Conservation (phyloP, 2,329 filamentous ascomycete species). For the Dothideomycetidae sp. region DNA sequence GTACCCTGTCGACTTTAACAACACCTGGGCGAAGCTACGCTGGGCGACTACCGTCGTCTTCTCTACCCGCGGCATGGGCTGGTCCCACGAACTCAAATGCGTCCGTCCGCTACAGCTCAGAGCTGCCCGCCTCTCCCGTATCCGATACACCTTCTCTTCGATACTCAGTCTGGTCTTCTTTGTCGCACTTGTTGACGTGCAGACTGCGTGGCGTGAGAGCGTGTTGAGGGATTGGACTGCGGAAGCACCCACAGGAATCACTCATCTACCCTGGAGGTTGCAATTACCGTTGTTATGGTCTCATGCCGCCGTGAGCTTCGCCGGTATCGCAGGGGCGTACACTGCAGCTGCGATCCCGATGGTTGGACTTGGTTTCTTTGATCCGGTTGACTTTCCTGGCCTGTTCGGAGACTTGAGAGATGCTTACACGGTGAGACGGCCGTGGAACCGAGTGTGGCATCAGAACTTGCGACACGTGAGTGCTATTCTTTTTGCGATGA, state of each 20-base stretch:
- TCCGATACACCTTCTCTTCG: background rate
- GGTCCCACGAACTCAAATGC: background rate
- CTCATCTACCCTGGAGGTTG: background rate
- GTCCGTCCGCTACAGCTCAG: background rate
- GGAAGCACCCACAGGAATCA: background rate
- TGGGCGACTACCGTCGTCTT: background rate
- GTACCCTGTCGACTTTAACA: background rate
- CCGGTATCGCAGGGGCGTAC: background rate
- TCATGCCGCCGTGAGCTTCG: background rate
- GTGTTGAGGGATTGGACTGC: background rate
- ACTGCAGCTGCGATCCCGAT: background rate
- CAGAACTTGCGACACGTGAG: background rate
- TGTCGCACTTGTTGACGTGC: background rate
- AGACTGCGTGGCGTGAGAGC: background rate
- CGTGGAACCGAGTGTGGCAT: background rate
- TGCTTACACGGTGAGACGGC: background rate
- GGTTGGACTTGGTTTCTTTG: background rate
- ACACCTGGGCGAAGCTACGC: background rate
- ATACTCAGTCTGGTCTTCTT: background rate
- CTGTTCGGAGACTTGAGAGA: background rate
- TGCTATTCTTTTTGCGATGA: too few relatives aligned
- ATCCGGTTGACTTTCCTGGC: background rate
- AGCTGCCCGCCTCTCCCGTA: background rate
- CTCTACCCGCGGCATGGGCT: background rate
- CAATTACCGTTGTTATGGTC: background rate